phyloP scores from a whole-genome alignment of 2,329 filamentous ascomycete species.

The Calonectria crousiana region DNA sequence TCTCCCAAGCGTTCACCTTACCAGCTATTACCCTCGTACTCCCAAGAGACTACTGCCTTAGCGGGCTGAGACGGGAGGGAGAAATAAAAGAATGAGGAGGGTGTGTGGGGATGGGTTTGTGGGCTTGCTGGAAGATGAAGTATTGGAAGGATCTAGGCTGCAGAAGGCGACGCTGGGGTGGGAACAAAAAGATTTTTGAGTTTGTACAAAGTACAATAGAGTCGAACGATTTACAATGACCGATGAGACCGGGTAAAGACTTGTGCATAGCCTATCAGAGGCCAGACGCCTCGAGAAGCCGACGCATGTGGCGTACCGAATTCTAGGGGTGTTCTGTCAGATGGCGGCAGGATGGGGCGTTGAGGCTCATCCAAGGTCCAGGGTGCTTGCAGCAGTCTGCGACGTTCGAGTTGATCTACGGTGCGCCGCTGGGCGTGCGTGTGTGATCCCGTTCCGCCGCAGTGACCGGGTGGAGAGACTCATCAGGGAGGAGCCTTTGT shows the following conservation, averaged over 20 bases:
- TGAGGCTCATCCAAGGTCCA: not conserved
- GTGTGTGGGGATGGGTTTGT: conserved; percentile 7
- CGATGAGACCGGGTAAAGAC: not conserved
- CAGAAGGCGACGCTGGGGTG: not conserved
- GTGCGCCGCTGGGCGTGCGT: not conserved
- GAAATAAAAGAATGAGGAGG: conserved; percentile 11
- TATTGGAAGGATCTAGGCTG: not conserved
- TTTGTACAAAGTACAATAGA: conserved; percentile 25
- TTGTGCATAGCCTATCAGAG: not conserved
- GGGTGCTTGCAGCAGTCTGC: conserved; percentile 1
- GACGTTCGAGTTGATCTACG: conserved; percentile 10
- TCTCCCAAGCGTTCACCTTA: conserved; percentile 70
- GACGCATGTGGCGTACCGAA: conserved; percentile 9
- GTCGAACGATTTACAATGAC: conserved; percentile 20
- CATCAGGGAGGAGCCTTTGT: conserved; percentile 1
- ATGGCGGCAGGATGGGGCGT: conserved; percentile 21
- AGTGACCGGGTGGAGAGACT: not conserved
- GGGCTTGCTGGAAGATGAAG: not conserved
- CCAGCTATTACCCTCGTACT: conserved; percentile 69
- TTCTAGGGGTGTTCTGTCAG: conserved; percentile 1
- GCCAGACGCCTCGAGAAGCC: not conserved
- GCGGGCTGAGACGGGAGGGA: conserved; percentile 22
- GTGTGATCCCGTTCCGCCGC: conserved; percentile 14
- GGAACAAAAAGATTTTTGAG: conserved; percentile 6
- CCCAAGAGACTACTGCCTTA: conserved; percentile 70